Evolutionary conservation across 2,329 filamentous ascomycete species (phyloP), one percentile per base, ranked within the genome.

Genomic region (Immersiporthe knoxdaviesiana): DNA sequence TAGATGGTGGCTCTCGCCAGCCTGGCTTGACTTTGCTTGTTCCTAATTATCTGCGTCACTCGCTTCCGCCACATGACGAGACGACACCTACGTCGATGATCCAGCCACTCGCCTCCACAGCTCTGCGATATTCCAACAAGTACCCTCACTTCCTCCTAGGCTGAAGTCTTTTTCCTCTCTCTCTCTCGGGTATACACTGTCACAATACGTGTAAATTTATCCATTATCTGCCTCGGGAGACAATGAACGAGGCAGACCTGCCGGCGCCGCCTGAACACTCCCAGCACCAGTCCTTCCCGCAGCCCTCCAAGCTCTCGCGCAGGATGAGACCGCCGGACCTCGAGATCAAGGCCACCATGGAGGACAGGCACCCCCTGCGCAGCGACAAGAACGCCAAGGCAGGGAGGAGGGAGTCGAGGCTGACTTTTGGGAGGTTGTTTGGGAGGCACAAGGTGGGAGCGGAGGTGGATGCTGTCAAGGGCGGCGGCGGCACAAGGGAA

Each of bases 341-440:
- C 41, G 73, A 76, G 12, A 67, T 76, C 30, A 69, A 73, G 32
- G 69, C 71, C 41, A 76, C 73, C 67, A 75, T 79, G 71, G 79
- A 80, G 68, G 78, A 78, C 61, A 79, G 81, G 37, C 73, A 83
- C 6, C 81, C 84, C 16, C 72, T 85, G 68, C 82, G 83, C 56
- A 72, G 77, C 10, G 80, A 75, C 50, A 73, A 77, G 14, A 79
- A 81, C 61, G 41, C 27, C 50, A 85, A 81, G 72, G 73, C 81
- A 32, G 76, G 75, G 67, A 83, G 79, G 74, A 79, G 85, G 71
- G 85, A 87, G 70, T 88, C 86, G 21, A 84, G 81, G 69, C 74
- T 87, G 64, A 85, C 83, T 3, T 75, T 88, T 63, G 80, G 84
- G 66, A 83, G 78, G 71, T 79, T 89, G 11, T 88, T 89, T 72